A percentile compares a stretch with the other conserved stretches of the same genome.
phyloP scores from a whole-genome alignment of 495 filamentous ascomycete species.

The Penicillium ochrochloron region DNA sequence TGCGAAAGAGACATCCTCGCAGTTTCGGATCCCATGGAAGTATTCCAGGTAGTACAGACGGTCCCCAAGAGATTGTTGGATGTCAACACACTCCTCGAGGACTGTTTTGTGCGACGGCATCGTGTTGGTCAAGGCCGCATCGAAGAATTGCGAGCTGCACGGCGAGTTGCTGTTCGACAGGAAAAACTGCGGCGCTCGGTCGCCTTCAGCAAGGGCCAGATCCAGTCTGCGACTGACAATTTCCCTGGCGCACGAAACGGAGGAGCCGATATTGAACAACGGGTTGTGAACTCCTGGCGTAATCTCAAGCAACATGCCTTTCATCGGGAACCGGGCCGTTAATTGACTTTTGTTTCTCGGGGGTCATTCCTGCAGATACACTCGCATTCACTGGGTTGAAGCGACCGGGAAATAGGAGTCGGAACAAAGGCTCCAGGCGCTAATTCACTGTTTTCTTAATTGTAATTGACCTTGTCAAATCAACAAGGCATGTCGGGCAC shows the following conservation, averaged over 20 bases:
- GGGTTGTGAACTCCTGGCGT: slow-evolving; percentile 46
- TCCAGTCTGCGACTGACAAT: slow-evolving; percentile 45
- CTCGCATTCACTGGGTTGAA: background rate
- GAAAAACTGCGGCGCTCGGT: slow-evolving; percentile 50
- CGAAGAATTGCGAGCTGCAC: slow-evolving; percentile 46
- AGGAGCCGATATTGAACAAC: slow-evolving; percentile 42
- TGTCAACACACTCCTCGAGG: slow-evolving; percentile 77
- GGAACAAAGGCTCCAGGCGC: background rate
- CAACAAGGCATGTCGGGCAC: slow-evolving; percentile 11
- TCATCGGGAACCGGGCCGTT: slow-evolving; percentile 22
- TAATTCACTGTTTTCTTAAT: slow-evolving; percentile 33
- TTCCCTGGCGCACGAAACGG: slow-evolving; percentile 40
- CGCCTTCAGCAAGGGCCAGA: slow-evolving; percentile 45
- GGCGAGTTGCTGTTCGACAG: slow-evolving; percentile 49
- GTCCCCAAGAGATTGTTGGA: slow-evolving; percentile 82
- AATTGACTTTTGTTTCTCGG: background rate
- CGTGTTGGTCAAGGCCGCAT: slow-evolving; percentile 75
- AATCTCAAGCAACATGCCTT: slow-evolving; percentile 49
- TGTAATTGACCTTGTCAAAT: slow-evolving; percentile 28
- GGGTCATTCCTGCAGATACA: background rate
- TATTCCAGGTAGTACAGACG: slow-evolving; percentile 93
- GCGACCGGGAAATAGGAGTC: background rate
- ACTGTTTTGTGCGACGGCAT: slow-evolving; percentile 77
- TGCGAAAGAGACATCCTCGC: slow-evolving; percentile 81
- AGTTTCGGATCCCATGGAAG: slow-evolving; percentile 89